Percentiles rank a stretch among this genome's conserved stretches.
These are phyloP conservation scores for Stemphylium lycopersici DNA, from an alignment of 2,329 filamentous ascomycete genomes.

Conservation along the genomic window DNA sequence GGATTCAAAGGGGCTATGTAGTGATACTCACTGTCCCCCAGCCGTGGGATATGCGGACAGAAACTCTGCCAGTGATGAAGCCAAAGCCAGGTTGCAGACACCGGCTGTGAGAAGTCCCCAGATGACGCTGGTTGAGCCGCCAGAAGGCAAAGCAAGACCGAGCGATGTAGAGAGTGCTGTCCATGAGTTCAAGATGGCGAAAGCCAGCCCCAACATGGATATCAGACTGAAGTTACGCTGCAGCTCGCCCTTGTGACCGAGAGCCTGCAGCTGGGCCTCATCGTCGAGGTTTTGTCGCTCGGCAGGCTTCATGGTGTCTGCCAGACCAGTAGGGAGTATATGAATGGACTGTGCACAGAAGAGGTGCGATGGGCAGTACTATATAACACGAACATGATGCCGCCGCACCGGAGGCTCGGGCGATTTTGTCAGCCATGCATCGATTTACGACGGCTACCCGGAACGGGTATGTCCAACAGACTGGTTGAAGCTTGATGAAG, in stretches of 20 bases:
- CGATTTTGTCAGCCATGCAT: conserved; percentile 6
- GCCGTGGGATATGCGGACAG: conserved; percentile 66
- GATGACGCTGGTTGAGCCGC: conserved; percentile 72
- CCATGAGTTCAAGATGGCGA: conserved; percentile 69
- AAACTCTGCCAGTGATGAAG: conserved; percentile 73
- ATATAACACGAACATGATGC: conserved; percentile 1
- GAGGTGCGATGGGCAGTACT: not conserved
- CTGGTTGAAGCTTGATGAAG: conserved; percentile 21
- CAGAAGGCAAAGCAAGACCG: conserved; percentile 69
- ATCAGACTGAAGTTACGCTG: conserved; percentile 64
- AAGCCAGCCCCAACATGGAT: conserved; percentile 67
- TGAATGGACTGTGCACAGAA: too few species aligned
- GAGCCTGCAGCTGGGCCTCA: conserved; percentile 43
- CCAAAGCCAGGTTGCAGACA: conserved; percentile 72
- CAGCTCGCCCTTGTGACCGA: conserved; percentile 65
- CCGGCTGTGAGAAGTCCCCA: conserved; percentile 67
- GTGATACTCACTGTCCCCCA: conserved; percentile 37
- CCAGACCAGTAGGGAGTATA: not conserved
- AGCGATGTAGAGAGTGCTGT: conserved; percentile 65
- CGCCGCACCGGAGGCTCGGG: not conserved
- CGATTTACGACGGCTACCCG: conserved; percentile 13
- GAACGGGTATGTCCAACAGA: conserved; percentile 14
- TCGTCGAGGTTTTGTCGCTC: conserved; percentile 34
- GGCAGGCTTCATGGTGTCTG: conserved; percentile 27
- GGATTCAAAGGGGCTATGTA: not conserved